phyloP scores from a whole-genome alignment of 2,329 filamentous ascomycete species.

The Ophiobolus disseminans region DNA sequence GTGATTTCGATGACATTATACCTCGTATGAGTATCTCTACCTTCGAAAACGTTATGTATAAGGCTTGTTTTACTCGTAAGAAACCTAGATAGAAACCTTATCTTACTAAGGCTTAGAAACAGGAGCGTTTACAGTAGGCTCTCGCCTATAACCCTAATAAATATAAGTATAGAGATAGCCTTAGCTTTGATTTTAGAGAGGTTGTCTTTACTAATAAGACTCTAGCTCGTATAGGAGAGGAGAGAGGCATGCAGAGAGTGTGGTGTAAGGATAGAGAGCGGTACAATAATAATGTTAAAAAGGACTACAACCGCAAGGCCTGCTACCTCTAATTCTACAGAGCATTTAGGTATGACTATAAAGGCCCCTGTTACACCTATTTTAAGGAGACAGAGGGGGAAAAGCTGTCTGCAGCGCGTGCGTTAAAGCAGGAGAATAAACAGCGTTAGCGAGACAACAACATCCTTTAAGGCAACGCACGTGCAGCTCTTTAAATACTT shows the following conservation, averaged over 20 bases:
- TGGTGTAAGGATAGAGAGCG: neutral
- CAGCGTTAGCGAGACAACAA: neutral
- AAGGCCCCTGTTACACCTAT: slow-evolving; percentile 8
- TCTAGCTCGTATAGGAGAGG: neutral
- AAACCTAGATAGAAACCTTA: neutral
- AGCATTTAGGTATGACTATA: neutral
- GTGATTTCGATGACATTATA: neutral
- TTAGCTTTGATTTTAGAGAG: neutral
- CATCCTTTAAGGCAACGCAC: neutral
- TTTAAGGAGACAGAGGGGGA: slow-evolving; percentile 1
- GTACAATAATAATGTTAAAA: neutral
- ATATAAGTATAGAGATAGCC: neutral
- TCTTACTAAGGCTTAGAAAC: neutral
- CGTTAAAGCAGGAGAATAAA: neutral
- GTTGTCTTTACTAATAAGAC: neutral
- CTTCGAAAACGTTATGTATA: neutral
- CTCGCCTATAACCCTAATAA: neutral
- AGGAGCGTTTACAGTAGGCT: neutral
- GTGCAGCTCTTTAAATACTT: neutral
- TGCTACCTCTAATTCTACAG: neutral
- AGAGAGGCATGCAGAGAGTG: neutral
- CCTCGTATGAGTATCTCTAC: neutral
- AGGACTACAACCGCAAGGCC: neutral
- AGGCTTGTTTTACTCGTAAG: neutral
- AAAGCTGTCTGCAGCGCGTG: neutral